Percentiles rank a stretch among this genome's conserved stretches.
Conservation (phyloP, 805 yeast genomes). For the Trichomonascus vanleenenianus region DNA sequence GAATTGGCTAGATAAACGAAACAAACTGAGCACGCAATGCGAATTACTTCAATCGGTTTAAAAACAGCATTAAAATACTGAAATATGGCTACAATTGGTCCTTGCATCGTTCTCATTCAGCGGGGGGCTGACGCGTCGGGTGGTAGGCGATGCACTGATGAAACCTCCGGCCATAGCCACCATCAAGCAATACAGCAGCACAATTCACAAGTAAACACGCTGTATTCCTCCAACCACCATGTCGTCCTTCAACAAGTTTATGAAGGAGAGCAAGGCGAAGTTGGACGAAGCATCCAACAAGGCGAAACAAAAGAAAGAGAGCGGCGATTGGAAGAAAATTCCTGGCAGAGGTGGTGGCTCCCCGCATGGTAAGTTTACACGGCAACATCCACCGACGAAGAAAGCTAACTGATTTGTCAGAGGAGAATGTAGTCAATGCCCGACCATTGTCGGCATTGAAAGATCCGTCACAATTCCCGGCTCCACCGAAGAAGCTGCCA, state of each 20-base stretch:
- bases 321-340: constrained; percentile 13
- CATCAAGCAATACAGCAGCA: neutral
- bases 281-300: constrained; percentile 14
- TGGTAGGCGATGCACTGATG: neutral
- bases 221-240: neutral
- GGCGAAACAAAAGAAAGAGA: constrained; percentile 10
- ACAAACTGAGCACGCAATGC: too few species aligned
- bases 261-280: constrained; percentile 13
- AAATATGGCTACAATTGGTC: too few species aligned
- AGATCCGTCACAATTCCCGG: constrained; percentile 34
- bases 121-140: too few species aligned
- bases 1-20: too few species aligned
- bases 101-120: too few species aligned
- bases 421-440: constrained; percentile 11
- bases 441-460: constrained; percentile 26
- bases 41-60: too few species aligned
- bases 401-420: neutral
- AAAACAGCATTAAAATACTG: too few species aligned
- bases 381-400: neutral
- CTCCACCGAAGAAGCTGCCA: constrained; percentile 40
- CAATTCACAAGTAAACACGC: neutral
- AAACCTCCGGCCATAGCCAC: neutral
- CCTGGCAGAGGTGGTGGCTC: neutral
- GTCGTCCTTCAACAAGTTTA: constrained; percentile 4
- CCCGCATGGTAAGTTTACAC: constrained; percentile 1